A percentile compares a stretch with the other conserved stretches of the same genome.
These are phyloP conservation scores for Suillus fuscotomentosus DNA, from an alignment of 768 basidiomycete genomes.

Conservation along the genomic window DNA sequence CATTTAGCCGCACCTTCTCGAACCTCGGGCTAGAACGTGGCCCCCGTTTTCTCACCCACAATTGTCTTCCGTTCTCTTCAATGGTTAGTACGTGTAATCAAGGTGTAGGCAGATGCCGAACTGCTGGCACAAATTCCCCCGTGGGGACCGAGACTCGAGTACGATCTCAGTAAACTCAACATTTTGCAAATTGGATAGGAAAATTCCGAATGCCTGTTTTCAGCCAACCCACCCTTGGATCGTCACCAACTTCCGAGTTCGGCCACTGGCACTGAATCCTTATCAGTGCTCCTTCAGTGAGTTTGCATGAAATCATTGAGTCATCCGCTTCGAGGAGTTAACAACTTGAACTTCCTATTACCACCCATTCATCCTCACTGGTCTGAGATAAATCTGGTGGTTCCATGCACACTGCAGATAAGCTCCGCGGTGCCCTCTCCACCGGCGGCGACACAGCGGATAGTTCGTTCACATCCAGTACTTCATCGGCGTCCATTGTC, in stretches of 20 bases:
- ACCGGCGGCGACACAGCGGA: not conserved
- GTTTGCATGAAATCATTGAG: not conserved
- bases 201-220: not conserved
- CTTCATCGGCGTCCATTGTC: not conserved
- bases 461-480: not conserved
- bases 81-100: not conserved
- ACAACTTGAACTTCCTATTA: not conserved
- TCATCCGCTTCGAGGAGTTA: not conserved
- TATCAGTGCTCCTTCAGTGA: not conserved
- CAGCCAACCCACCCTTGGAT: not conserved
- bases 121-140: not conserved
- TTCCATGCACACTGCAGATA: not conserved
- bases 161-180: not conserved
- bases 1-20: constrained; percentile 6
- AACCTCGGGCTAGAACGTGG: not conserved
- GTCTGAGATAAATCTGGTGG: not conserved
- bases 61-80: not conserved
- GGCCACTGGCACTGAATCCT: not conserved
- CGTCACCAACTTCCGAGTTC: not conserved
- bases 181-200: constrained; percentile 11
- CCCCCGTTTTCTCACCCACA: constrained; percentile 17
- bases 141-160: not conserved
- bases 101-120: not conserved
- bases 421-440: not conserved
- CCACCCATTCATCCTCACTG: not conserved